Evolutionary conservation across 352 stramenopile species (phyloP).

Genomic region (Phytophthora europaea): DNA sequence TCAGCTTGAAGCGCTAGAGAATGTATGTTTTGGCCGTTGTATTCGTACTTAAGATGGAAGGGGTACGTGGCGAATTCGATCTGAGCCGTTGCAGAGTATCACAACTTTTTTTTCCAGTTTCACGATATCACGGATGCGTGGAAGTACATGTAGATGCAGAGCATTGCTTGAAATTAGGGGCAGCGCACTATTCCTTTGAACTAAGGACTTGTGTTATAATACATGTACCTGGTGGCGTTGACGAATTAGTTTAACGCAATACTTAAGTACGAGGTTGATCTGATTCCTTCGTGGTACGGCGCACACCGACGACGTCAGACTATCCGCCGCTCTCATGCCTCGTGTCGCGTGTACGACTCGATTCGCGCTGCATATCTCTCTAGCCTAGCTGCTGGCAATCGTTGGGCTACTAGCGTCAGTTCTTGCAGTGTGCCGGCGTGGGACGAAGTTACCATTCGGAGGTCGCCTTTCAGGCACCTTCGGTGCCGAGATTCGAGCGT

Average conservation of each 20-base stretch:
- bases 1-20: slow-evolving; percentile 17
- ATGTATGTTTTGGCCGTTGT: slow-evolving; percentile 6
- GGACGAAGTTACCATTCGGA: slow-evolving; percentile 44
- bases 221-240: no score
- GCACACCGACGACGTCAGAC: slow-evolving; percentile 9
- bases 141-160: slow-evolving; percentile 3
- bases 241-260: no score
- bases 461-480: slow-evolving; percentile 56
- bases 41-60: slow-evolving; percentile 2
- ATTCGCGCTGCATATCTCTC: slow-evolving; percentile 61
- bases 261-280: slow-evolving; percentile 11
- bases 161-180: not conserved
- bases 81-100: not conserved
- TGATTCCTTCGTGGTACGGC: slow-evolving; percentile 17
- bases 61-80: slow-evolving; percentile 6
- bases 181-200: not conserved
- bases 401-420: slow-evolving; percentile 56
- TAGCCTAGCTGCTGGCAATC: slow-evolving; percentile 40
- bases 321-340: slow-evolving; percentile 14
- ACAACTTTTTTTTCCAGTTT: not conserved
- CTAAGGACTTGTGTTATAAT: no score
- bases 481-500: slow-evolving; percentile 50
- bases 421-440: slow-evolving; percentile 40
- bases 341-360: slow-evolving; percentile 53
- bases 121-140: slow-evolving; percentile 1